Base-by-base conservation (phyloP, 371 early-diverging fungal genomes). In the Syncephalastrum racemosum region DNA sequence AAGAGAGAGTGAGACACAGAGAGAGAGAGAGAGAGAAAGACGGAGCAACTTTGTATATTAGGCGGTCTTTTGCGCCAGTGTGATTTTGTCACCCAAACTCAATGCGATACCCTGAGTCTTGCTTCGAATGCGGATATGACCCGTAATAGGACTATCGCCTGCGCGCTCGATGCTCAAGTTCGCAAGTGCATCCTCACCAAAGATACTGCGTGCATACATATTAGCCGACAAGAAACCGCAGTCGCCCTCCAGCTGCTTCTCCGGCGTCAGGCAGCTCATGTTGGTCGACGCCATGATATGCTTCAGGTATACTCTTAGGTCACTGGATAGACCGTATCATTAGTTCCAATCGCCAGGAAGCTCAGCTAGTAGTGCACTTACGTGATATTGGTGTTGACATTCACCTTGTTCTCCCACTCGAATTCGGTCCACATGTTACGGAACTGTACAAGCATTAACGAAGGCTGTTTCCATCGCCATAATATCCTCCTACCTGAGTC, bases 361-460 rank as follows among this genome's bases (percentile, higher is more conserved):
- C 18, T 0, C 43, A 6, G 14, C 3, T 24, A 39, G 7, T 15
- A 4, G 13, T n/a, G 52, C 18, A 75, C 85, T 75, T 74, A 88
- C 87, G 86, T 86, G 57, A 92, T 86, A 52, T 87, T 91, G 14
- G 97, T 95, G 66, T 90, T 90, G 50, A 97, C 95, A 58, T 92
- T 93, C 64, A 98, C 94, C 85, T 97, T 97, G 84, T 98, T 98
- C 72, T 98, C 99, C 99, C 99, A 98, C 76, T 98, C 98, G 76
- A 97, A 97, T 74, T 96, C 96, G 52, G 90, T 90, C 99, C 99
- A 98, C 95, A 95, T 96, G 62, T 85, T 73, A 50, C 95, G 87
- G 91, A 98, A 98, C 84, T 92, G 58, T 2, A 31, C 45, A 40
- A 44, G 25, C 16, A 54, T 19, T 18, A 4, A 47, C 16, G n/a